phyloP scores from a whole-genome alignment of 1,284 basidiomycete species.

The Apiotrichum mycotoxinovorans region DNA sequence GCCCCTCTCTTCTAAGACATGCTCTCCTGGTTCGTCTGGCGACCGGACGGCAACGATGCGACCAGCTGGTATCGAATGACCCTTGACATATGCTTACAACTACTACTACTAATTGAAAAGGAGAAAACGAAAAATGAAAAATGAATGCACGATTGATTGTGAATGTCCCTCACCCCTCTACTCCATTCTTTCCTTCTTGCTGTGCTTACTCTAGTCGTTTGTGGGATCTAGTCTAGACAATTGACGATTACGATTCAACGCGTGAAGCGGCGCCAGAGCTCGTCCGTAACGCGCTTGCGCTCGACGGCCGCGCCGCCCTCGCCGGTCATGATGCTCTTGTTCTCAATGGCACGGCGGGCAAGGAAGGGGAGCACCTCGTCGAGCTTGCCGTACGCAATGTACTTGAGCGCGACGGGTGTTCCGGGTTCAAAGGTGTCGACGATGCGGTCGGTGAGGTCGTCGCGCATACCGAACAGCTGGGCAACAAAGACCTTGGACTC shows the following conservation, averaged over 20 bases:
- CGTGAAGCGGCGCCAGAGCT: constrained; percentile 18
- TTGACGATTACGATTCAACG: no score
- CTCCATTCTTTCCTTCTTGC: background rate
- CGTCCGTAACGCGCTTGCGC: constrained; percentile 38
- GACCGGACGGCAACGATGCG: no score
- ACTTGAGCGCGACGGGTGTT: constrained; percentile 72
- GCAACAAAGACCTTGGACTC: constrained; percentile 67
- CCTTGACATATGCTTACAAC: background rate
- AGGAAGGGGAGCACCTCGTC: constrained; percentile 72
- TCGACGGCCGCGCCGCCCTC: constrained; percentile 60
- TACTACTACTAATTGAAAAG: background rate
- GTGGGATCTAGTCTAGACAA: no score
- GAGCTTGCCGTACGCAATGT: constrained; percentile 79
- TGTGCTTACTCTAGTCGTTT: background rate
- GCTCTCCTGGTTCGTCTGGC: no score
- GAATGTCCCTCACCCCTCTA: background rate
- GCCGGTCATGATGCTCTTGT: constrained; percentile 62
- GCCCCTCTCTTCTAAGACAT: no score
- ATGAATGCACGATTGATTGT: no score
- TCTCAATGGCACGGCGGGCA: constrained; percentile 71
- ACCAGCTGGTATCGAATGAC: background rate
- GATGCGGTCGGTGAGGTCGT: constrained; percentile 70
- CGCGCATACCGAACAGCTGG: constrained; percentile 85
- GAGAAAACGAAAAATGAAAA: background rate
- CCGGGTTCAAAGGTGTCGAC: constrained; percentile 58